phyloP scores from a whole-genome alignment of 139 green algal species.

The Picochlorum sp. region DNA sequence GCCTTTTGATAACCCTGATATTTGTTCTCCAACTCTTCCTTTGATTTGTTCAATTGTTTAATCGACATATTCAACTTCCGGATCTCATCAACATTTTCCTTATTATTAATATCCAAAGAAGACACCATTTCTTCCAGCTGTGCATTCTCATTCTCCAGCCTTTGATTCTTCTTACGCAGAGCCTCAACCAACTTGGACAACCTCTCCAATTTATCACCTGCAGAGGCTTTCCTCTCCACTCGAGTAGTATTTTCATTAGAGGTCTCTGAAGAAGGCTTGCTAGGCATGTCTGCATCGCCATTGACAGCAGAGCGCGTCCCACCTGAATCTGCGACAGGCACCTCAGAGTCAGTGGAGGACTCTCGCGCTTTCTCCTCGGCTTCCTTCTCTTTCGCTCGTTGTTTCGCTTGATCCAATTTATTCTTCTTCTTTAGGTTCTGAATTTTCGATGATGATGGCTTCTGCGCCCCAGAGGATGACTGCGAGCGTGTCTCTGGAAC shows the following conservation, averaged over 20 bases:
- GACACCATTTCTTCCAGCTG: constrained; percentile 69
- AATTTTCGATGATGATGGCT: too few species aligned
- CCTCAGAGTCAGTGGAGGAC: too few species aligned
- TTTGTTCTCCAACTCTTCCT: constrained; percentile 21
- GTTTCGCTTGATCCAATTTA: too few species aligned
- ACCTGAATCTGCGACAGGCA: too few species aligned
- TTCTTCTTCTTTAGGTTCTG: too few species aligned
- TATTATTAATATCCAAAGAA: constrained; percentile 34
- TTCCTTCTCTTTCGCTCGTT: too few species aligned
- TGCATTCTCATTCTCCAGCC: constrained; percentile 42
- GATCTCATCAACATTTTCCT: constrained; percentile 27
- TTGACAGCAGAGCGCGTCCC: too few species aligned
- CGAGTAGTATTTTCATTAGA: too few species aligned
- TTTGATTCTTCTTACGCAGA: constrained; percentile 51
- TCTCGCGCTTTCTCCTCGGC: too few species aligned
- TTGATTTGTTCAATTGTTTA: constrained; percentile 15
- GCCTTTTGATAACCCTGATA: constrained; percentile 5
- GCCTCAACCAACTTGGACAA: constrained; percentile 31
- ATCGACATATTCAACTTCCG: constrained; percentile 29
- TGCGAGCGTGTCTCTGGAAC: constrained; percentile 5
- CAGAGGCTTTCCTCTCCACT: not conserved
- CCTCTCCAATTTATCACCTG: not conserved
- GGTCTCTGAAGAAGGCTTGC: too few species aligned
- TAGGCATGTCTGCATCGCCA: too few species aligned
- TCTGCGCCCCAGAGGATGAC: not conserved